These are phyloP conservation scores for Astragalus glycyphyllos DNA, from an alignment of 306 rosid genomes.

Conservation along the genomic window DNA sequence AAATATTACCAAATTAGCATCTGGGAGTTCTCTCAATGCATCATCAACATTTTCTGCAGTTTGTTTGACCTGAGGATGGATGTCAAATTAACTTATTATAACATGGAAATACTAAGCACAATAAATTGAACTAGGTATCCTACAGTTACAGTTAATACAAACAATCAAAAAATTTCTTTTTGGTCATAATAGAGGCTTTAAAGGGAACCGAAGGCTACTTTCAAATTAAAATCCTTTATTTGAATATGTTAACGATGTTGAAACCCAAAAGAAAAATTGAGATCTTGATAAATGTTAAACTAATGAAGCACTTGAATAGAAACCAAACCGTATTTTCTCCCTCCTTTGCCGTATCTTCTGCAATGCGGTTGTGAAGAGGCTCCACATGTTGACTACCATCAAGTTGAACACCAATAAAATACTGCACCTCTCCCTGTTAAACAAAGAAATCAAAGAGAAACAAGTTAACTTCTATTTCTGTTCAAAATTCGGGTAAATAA, in stretches of 20 bases:
- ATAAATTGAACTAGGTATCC: constrained; percentile 8
- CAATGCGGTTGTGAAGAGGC: constrained; percentile 78
- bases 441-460: constrained; percentile 31
- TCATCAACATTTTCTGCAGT: constrained; percentile 91
- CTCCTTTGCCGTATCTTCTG: constrained; percentile 68
- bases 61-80: constrained; percentile 66
- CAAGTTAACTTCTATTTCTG: constrained; percentile 10
- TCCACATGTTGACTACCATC: constrained; percentile 98
- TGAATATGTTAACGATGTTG: constrained; percentile 10
- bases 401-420: constrained; percentile 95
- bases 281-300: not conserved
- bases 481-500: not conserved
- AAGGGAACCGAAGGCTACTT: not conserved
- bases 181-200: constrained; percentile 20
- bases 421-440: constrained; percentile 93
- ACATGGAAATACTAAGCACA: constrained; percentile 24
- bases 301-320: constrained; percentile 39
- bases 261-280: constrained; percentile 6
- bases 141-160: not conserved
- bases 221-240: constrained; percentile 21
- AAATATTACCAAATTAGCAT: constrained; percentile 77
- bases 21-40: constrained; percentile 94
- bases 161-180: constrained; percentile 24
- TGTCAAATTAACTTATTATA: constrained; percentile 29
- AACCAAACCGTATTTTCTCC: constrained; percentile 71